These are phyloP conservation scores for Xerocomellus chrysenteron DNA, from an alignment of 768 basidiomycete genomes.

Conservation along the genomic window DNA sequence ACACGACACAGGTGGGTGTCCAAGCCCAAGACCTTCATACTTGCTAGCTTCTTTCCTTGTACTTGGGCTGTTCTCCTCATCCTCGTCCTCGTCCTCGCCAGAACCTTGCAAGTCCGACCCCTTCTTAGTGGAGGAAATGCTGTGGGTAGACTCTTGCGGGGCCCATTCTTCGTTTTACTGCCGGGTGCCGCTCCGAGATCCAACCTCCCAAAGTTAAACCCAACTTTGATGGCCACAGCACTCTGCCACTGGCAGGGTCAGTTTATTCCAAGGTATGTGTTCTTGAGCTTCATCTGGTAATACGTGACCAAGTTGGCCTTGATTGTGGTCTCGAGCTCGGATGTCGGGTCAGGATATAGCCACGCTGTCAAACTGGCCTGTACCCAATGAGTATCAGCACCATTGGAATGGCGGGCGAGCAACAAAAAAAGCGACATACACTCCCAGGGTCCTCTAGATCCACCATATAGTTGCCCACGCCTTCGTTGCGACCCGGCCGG, in stretches of 20 bases:
- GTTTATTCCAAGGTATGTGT: constrained; percentile 52
- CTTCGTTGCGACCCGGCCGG: constrained; percentile 19
- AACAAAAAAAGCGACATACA: constrained; percentile 2
- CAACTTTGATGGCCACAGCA: constrained; percentile 68
- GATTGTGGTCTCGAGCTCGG: constrained; percentile 22
- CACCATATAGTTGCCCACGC: constrained; percentile 14
- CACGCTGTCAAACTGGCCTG: constrained; percentile 18
- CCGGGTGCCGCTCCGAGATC: constrained; percentile 37
- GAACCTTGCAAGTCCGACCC: constrained; percentile 36
- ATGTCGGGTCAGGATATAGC: constrained; percentile 23
- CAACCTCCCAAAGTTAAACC: constrained; percentile 45
- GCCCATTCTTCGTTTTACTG: constrained; percentile 47
- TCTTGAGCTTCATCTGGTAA: constrained; percentile 47
- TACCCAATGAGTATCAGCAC: neutral
- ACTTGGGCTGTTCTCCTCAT: constrained; percentile 63
- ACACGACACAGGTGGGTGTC: constrained; percentile 44
- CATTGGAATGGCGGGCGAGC: neutral
- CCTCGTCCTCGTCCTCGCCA: constrained; percentile 67
- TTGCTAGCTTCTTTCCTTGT: constrained; percentile 46
- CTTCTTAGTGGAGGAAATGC: constrained; percentile 55
- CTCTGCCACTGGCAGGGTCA: constrained; percentile 70
- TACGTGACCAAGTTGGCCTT: constrained; percentile 20
- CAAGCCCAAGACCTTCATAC: constrained; percentile 67
- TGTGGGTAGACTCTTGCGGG: constrained; percentile 73
- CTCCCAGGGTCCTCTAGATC: constrained; percentile 10